phyloP scores from a whole-genome alignment of 192 early-diverging fungal genomes.

The Linnemannia hyalina region DNA sequence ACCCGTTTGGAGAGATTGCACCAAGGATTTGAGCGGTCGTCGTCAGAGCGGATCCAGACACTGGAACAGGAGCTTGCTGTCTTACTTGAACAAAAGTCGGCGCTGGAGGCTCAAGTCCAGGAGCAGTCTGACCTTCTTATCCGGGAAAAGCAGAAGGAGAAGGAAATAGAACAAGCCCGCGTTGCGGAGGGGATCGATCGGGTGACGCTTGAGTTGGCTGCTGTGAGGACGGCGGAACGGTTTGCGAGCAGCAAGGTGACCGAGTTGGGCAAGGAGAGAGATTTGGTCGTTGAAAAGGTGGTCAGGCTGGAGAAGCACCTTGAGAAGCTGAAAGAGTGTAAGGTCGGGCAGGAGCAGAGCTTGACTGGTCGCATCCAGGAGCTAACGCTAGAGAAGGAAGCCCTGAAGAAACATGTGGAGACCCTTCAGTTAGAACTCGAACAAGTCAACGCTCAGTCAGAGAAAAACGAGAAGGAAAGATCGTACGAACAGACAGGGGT shows the following conservation, averaged over 20 bases:
- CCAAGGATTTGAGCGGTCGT: slow-evolving; percentile 44
- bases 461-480: not conserved
- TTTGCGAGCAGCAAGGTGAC: slow-evolving; percentile 48
- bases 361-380: slow-evolving; percentile 37
- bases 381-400: slow-evolving; percentile 13
- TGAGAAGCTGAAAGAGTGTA: slow-evolving; percentile 37
- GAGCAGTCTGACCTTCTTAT: slow-evolving; percentile 47
- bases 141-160: slow-evolving; percentile 40
- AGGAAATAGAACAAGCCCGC: slow-evolving; percentile 36
- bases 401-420: slow-evolving; percentile 2
- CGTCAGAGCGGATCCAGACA: slow-evolving; percentile 27
- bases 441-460: not conserved
- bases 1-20: slow-evolving; percentile 41
- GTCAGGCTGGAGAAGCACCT: slow-evolving; percentile 30
- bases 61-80: slow-evolving; percentile 33
- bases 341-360: slow-evolving; percentile 45
- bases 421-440: slow-evolving; percentile 3
- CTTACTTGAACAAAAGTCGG: slow-evolving; percentile 35
- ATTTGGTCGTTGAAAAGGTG: slow-evolving; percentile 37
- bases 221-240: slow-evolving; percentile 40
- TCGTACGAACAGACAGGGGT: not conserved
- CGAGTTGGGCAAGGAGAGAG: slow-evolving; percentile 44
- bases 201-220: slow-evolving; percentile 35
- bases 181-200: slow-evolving; percentile 47
- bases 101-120: slow-evolving; percentile 45